Conservation (phyloP, 2,329 filamentous ascomycete species). For the Calonectria hongkongensis region DNA sequence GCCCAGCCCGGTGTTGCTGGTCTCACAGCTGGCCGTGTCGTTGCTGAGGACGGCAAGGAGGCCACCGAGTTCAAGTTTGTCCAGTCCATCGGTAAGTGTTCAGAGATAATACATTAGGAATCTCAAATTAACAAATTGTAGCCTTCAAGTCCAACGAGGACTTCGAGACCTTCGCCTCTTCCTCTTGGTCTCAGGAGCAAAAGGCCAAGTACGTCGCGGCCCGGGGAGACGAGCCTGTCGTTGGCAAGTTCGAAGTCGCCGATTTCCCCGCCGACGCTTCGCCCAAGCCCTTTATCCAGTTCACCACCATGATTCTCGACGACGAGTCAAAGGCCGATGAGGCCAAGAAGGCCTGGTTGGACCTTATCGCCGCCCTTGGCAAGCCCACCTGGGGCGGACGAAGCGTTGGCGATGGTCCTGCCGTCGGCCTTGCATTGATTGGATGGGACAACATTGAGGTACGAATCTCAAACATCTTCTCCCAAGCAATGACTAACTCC, state of each 20-base stretch:
- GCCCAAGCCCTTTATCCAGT: constrained; percentile 33
- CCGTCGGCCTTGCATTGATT: constrained; percentile 32
- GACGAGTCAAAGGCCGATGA: constrained; percentile 22
- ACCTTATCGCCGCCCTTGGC: constrained; percentile 24
- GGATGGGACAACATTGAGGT: constrained; percentile 43
- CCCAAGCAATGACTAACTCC: neutral
- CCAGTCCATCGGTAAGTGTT: constrained; percentile 29
- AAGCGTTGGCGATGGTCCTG: constrained; percentile 32
- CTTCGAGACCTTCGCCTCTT: constrained; percentile 27
- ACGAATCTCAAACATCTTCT: neutral
- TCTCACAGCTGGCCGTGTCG: constrained; percentile 29
- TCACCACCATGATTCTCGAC: constrained; percentile 33
- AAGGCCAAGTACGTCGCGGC: constrained; percentile 16
- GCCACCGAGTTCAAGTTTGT: constrained; percentile 39
- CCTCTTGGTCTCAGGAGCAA: constrained; percentile 34
- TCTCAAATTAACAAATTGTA: neutral
- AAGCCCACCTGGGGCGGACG: constrained; percentile 37
- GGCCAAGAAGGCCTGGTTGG: constrained; percentile 29
- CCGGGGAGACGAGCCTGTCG: constrained; percentile 1
- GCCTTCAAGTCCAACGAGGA: constrained; percentile 38
- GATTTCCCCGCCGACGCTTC: constrained; percentile 27
- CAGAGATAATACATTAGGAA: neutral
- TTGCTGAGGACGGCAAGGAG: constrained; percentile 32
- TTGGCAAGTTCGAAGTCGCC: constrained; percentile 33
- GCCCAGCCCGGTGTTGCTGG: constrained; percentile 38